Conservation (phyloP, 768 basidiomycete species). For the Phlegmacium glaucopus region DNA sequence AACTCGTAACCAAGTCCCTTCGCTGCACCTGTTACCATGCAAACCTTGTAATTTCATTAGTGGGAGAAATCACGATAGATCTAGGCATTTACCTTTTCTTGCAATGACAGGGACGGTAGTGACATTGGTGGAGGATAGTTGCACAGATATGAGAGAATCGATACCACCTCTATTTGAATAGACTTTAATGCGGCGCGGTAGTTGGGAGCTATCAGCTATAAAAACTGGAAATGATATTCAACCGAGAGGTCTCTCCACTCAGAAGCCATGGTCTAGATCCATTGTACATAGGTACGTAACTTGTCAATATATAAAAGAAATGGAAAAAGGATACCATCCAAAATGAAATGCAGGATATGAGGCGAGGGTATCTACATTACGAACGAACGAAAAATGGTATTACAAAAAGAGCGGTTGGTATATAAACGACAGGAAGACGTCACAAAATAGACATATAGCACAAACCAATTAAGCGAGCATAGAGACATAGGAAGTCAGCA, state of each 20-base stretch:
- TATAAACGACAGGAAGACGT: conserved; percentile 25
- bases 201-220: too few relatives aligned
- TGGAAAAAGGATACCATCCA: conserved; percentile 12
- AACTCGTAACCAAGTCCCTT: conserved; percentile 89
- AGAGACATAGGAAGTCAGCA: conserved; percentile 9
- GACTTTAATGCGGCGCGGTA: too few relatives aligned
- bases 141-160: not conserved
- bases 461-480: conserved; percentile 15
- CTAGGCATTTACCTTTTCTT: conserved; percentile 53
- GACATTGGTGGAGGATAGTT: conserved; percentile 37
- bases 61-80: not conserved
- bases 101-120: conserved; percentile 75
- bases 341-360: conserved; percentile 28
- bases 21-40: conserved; percentile 91
- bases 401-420: conserved; percentile 35
- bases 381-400: conserved; percentile 31
- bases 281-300: conserved; percentile 11
- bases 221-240: too few relatives aligned
- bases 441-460: conserved; percentile 19
- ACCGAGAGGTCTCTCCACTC: conserved; percentile 1
- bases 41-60: conserved; percentile 50
- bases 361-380: conserved; percentile 44
- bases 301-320: conserved; percentile 13
- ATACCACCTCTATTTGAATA: too few relatives aligned
- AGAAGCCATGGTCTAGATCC: too few relatives aligned